Evolutionary conservation across 2,329 filamentous ascomycete genomes (phyloP).

Genomic region (Monilinia aucupariae): DNA sequence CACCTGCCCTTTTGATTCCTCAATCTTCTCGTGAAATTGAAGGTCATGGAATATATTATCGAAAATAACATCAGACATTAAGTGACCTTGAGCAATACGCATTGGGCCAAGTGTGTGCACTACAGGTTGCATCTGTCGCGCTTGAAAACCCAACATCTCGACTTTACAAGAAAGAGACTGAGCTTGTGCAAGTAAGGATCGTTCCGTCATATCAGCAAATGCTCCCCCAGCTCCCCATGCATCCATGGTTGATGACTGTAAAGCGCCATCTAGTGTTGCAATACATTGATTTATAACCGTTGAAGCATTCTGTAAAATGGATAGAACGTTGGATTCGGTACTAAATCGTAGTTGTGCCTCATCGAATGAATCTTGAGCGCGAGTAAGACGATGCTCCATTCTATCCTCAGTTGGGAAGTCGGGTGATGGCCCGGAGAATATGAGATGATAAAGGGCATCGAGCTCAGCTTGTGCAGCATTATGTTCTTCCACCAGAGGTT

Average conservation of each 20-base stretch:
- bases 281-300: conserved; percentile 37
- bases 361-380: conserved; percentile 38
- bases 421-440: conserved; percentile 49
- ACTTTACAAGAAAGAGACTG: conserved; percentile 48
- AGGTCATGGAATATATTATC: conserved; percentile 49
- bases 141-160: conserved; percentile 38
- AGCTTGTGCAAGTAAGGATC: conserved; percentile 45
- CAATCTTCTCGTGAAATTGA: conserved; percentile 48
- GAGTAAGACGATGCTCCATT: conserved; percentile 38
- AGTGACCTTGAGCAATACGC: conserved; percentile 41
- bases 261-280: conserved; percentile 40
- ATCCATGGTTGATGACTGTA: conserved; percentile 41
- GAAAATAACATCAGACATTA: conserved; percentile 48
- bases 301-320: conserved; percentile 39
- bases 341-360: conserved; percentile 36
- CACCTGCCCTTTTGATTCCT: conserved; percentile 33
- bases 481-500: conserved; percentile 37
- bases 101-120: conserved; percentile 39
- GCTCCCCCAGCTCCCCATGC: conserved; percentile 43
- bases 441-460: conserved; percentile 45
- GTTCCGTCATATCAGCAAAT: conserved; percentile 10
- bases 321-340: conserved; percentile 40
- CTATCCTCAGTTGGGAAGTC: conserved; percentile 48
- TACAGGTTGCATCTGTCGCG: conserved; percentile 38
- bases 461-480: conserved; percentile 42